Evolutionary conservation across 345 rosid species (phyloP).

Genomic region (Pelargonium nanum): DNA sequence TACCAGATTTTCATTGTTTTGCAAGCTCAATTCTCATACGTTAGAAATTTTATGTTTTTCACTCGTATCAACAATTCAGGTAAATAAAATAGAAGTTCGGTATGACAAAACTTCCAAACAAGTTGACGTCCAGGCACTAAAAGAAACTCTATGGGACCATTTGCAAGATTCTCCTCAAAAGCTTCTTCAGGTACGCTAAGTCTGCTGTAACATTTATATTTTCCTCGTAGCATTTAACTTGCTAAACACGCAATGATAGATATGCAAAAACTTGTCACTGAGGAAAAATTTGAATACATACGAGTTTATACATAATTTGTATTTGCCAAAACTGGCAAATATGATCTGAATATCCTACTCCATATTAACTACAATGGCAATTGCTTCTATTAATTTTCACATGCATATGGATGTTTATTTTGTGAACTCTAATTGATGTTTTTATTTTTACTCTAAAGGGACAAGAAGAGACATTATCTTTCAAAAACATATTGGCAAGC

Average conservation of each 20-base stretch:
- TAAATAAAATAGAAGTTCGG: conserved; percentile 64
- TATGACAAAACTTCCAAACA: conserved; percentile 86
- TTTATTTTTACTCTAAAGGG: conserved; percentile 17
- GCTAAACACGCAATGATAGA: neutral
- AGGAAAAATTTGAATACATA: too few species aligned
- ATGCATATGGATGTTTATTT: too few species aligned
- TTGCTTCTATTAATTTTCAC: too few species aligned
- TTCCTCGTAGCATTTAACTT: neutral
- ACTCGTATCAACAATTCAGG: conserved; percentile 25
- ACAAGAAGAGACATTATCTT: conserved; percentile 41
- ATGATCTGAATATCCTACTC: too few species aligned
- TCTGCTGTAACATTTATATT: neutral
- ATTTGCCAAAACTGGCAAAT: too few species aligned
- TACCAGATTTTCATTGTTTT: too few species aligned
- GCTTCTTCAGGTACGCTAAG: conserved; percentile 31
- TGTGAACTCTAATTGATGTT: too few species aligned
- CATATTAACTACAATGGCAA: too few species aligned
- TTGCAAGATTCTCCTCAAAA: conserved; percentile 40
- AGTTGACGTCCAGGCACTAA: conserved; percentile 81
- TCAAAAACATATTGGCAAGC: conserved; percentile 53
- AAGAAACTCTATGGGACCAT: conserved; percentile 77
- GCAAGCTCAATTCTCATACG: too few species aligned
- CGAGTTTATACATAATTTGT: too few species aligned
- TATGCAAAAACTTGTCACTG: too few species aligned
- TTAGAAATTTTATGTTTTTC: neutral